phyloP scores from a whole-genome alignment of 176 grass and related monocot genomes.

The Oryza glumipatula region DNA sequence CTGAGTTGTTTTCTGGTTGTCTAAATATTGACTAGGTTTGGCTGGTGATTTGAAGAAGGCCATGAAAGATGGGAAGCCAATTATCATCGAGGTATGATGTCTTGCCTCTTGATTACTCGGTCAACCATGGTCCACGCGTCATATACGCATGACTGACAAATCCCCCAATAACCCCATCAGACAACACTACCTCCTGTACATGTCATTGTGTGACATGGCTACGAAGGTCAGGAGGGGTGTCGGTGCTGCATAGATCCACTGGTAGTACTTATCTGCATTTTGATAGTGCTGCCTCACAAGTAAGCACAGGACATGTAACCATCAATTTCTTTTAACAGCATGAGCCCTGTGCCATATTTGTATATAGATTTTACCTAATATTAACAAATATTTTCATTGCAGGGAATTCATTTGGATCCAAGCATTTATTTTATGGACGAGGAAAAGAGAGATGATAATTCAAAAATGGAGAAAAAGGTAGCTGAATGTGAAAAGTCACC shows the following conservation, averaged over 20 bases:
- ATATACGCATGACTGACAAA: neutral
- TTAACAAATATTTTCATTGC: slow-evolving; percentile 32
- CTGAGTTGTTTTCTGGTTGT: neutral
- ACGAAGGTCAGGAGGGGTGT: slow-evolving; percentile 7
- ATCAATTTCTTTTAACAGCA: neutral
- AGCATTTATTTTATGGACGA: slow-evolving; percentile 98
- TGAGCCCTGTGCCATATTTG: neutral
- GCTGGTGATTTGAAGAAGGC: slow-evolving; percentile 99
- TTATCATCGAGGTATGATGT: slow-evolving; percentile 86
- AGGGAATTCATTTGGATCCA: slow-evolving; percentile 99
- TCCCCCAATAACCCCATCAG: neutral
- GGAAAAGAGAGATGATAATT: slow-evolving; percentile 66
- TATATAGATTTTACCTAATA: slow-evolving; percentile 7
- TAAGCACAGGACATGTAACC: neutral
- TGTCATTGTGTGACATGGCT: neutral
- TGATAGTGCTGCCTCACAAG: slow-evolving; percentile 22
- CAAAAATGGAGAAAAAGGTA: slow-evolving; percentile 46
- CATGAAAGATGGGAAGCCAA: slow-evolving; percentile 99
- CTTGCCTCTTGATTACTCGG: neutral
- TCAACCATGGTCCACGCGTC: neutral
- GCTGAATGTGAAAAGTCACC: slow-evolving; percentile 40
- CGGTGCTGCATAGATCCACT: slow-evolving; percentile 3
- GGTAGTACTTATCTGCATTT: neutral
- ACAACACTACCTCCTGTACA: neutral
- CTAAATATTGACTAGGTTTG: slow-evolving; percentile 60